Base-by-base conservation (phyloP, 306 rosid species). In the Spatholobus suberectus region DNA sequence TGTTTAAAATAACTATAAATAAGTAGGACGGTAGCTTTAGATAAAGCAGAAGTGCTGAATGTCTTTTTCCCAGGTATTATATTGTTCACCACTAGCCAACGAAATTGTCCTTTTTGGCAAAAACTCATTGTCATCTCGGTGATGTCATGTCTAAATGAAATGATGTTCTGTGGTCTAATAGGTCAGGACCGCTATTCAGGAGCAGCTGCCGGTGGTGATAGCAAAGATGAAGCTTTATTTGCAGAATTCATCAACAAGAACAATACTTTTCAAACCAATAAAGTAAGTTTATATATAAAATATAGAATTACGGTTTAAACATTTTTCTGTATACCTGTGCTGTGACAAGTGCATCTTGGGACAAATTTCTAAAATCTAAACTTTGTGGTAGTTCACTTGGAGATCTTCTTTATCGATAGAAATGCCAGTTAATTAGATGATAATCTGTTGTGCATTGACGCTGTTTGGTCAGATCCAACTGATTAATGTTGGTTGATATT, bases 151-250 rank as follows among this genome's bases (percentile, higher is more conserved):
- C 21, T 14, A 62, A 62, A 62, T 29, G 18, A 43, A 43, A 43
- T 43, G 77, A 83, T 75, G 70, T 54, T 77, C 51, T 82, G 52
- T 74, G 74, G 46, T 75, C 80, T 79, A 73, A 85, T 90, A 96
- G 99, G 99, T 96, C 55, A 83, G 84, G 65, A 65, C 89, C 43
- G 95, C 97, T 37, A 88, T 96, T 81, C 93, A 87, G 86, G 93
- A 91, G 86, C 97, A 92, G 84, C 85, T 96, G 84, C 97, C 99
- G 54, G 71, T 5, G 35, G 97, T 92, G 65, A 92, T 88, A 85
- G 90, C 37, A 21, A 96, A 92, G 88, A 96, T 96, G 99, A 96
- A 94, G 89, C 97, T 96, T 54, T 96, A 96, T 89, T 90, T 96
- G 80, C 98, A 91, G 82, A 96, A 96, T 82, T 82, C 98, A 24